phyloP scores from a whole-genome alignment of 768 basidiomycete species.

The Lactarius hengduanensis region DNA sequence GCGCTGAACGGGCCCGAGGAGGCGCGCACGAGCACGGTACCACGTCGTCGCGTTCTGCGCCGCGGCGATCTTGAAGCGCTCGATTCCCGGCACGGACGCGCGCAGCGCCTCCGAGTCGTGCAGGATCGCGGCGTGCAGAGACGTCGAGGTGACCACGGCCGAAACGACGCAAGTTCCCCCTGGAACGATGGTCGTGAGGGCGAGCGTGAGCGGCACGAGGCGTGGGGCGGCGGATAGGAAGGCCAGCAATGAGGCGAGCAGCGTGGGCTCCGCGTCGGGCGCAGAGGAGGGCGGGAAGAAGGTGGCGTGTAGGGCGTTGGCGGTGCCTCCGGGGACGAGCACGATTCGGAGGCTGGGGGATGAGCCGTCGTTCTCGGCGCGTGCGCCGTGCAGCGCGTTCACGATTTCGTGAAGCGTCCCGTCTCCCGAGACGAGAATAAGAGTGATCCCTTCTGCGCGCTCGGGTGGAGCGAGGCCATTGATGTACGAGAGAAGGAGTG shows the following conservation, averaged over 20 bases:
- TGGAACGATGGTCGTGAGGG: constrained; percentile 45
- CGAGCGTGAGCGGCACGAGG: constrained; percentile 50
- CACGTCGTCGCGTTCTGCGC: constrained; percentile 68
- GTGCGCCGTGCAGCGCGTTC: constrained; percentile 46
- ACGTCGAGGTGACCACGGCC: constrained; percentile 83
- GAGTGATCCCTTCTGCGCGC: constrained; percentile 38
- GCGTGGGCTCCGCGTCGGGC: constrained; percentile 37
- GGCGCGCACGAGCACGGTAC: constrained; percentile 58
- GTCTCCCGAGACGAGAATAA: constrained; percentile 81
- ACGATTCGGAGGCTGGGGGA: constrained; percentile 42
- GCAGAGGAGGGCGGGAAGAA: constrained; percentile 55
- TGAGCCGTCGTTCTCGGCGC: background rate
- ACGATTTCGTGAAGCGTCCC: constrained; percentile 91
- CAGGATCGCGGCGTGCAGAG: constrained; percentile 83
- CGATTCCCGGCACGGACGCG: constrained; percentile 65
- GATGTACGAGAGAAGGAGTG: constrained; percentile 36
- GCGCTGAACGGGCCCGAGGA: constrained; percentile 52
- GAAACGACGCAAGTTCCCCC: constrained; percentile 42
- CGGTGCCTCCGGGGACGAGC: constrained; percentile 79
- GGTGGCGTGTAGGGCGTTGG: constrained; percentile 85
- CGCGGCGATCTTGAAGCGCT: constrained; percentile 88
- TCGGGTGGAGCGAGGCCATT: constrained; percentile 37
- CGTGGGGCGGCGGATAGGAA: constrained; percentile 20
- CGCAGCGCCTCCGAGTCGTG: constrained; percentile 78
- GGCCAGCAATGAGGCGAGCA: constrained; percentile 39